phyloP scores from a whole-genome alignment of 345 rosid genomes.

The Euphorbia tirucalli region DNA sequence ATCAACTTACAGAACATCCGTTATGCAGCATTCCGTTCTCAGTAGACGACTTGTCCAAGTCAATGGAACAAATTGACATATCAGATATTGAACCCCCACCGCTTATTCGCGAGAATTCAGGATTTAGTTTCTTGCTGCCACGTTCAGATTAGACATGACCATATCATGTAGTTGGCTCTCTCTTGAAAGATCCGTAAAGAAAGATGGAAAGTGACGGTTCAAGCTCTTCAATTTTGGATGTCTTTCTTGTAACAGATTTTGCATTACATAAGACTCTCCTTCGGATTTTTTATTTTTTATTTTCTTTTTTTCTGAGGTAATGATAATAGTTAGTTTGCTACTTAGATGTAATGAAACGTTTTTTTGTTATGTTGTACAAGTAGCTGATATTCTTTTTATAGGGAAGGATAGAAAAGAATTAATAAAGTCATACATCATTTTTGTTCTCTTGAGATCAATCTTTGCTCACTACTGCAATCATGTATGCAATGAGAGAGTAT shows the following conservation, averaged over 20 bases:
- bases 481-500: too few relatives aligned
- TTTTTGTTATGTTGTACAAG: conserved; percentile 28
- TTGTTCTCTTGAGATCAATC: too few relatives aligned
- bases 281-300: neutral
- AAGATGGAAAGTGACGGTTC: conserved; percentile 24
- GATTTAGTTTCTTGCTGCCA: conserved; percentile 88
- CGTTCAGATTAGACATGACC: conserved; percentile 42
- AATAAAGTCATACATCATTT: conserved; percentile 8
- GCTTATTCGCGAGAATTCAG: conserved; percentile 80
- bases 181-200: too few relatives aligned
- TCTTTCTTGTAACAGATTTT: too few relatives aligned
- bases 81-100: conserved; percentile 86
- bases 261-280: too few relatives aligned
- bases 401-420: neutral
- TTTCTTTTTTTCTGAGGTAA: too few relatives aligned
- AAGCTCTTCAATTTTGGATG: conserved; percentile 19
- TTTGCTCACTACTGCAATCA: too few relatives aligned
- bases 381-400: conserved; percentile 16
- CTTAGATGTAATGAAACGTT: conserved; percentile 20
- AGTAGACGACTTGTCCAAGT: conserved; percentile 90
- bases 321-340: conserved; percentile 35
- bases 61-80: conserved; percentile 87
- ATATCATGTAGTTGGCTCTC: too few relatives aligned
- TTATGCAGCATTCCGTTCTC: conserved; percentile 91
- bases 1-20: neutral